A percentile compares a stretch with the other conserved stretches of the same genome.
Evolutionary conservation across 495 filamentous ascomycete species (phyloP).

Genomic region (Neurospora sp.): DNA sequence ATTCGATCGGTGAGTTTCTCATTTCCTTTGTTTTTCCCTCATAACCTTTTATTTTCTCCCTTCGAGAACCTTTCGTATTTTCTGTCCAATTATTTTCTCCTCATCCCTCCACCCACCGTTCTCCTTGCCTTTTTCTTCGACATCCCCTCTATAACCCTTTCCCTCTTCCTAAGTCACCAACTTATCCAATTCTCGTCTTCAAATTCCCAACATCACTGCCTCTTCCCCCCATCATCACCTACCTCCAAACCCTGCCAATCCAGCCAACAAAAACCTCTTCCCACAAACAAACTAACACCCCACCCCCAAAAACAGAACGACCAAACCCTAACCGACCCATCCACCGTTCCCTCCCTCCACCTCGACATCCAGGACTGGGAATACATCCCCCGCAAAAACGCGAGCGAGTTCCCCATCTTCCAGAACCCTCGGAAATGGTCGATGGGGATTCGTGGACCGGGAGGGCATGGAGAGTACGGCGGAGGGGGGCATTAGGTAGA

Average conservation of each 20-base stretch:
- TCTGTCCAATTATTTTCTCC: not conserved
- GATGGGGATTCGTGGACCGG: slow-evolving; percentile 3
- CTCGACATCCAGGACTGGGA: slow-evolving; percentile 11
- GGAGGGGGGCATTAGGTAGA: not conserved
- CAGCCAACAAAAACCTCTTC: not conserved
- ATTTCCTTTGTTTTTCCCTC: not conserved
- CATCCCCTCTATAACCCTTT: not conserved
- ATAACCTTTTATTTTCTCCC: not conserved
- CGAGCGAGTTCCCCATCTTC: slow-evolving; percentile 12
- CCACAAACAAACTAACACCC: not conserved
- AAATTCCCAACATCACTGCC: too few relatives aligned
- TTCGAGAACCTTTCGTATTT: too few relatives aligned
- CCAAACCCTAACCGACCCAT: slow-evolving; percentile 2
- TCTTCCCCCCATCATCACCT: not conserved
- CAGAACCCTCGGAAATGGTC: slow-evolving; percentile 12
- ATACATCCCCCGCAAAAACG: slow-evolving; percentile 4
- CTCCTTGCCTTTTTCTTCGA: not conserved
- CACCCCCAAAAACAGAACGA: slow-evolving; percentile 6
- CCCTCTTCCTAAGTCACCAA: too few relatives aligned
- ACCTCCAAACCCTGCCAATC: not conserved
- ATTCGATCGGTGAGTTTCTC: slow-evolving; percentile 8
- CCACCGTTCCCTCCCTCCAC: slow-evolving; percentile 11
- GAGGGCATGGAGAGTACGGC: not conserved
- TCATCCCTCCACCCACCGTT: too few relatives aligned
- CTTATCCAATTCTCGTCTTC: too few relatives aligned